Evolutionary conservation across 805 yeast species (phyloP).

Genomic region (Candida lessepsii): DNA sequence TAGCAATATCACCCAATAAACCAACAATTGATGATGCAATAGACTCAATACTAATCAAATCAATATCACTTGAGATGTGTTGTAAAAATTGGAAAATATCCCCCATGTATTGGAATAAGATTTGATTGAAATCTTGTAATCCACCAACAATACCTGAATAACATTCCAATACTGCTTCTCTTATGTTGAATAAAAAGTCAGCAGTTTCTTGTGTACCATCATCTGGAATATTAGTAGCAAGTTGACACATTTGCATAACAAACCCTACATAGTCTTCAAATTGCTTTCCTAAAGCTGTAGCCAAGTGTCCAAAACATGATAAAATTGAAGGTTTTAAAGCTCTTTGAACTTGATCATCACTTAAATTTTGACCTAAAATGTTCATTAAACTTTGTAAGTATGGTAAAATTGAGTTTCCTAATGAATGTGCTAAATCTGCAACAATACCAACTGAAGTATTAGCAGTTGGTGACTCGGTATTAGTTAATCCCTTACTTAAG

Average conservation of each 20-base stretch:
- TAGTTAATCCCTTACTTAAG: constrained; percentile 73
- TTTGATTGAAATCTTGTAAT: constrained; percentile 64
- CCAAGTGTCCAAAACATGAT: constrained; percentile 95
- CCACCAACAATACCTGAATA: constrained; percentile 96
- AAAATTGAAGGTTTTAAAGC: constrained; percentile 85
- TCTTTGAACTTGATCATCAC: constrained; percentile 64
- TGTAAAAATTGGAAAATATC: constrained; percentile 71
- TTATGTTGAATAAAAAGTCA: constrained; percentile 69
- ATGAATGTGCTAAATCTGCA: constrained; percentile 89
- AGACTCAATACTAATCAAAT: constrained; percentile 61
- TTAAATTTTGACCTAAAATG: constrained; percentile 71
- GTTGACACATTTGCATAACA: constrained; percentile 74
- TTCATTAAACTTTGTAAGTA: constrained; percentile 82
- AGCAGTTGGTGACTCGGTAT: constrained; percentile 80
- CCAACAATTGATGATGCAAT: constrained; percentile 86
- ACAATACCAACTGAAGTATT: constrained; percentile 91
- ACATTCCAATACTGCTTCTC: constrained; percentile 91
- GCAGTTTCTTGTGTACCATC: constrained; percentile 70
- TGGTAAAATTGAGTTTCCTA: constrained; percentile 69
- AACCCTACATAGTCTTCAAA: constrained; percentile 76
- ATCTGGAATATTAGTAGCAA: constrained; percentile 63
- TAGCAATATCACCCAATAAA: constrained; percentile 86
- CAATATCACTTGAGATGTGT: constrained; percentile 56
- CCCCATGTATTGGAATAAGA: constrained; percentile 62
- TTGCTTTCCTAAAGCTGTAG: constrained; percentile 76